A percentile compares a stretch with the other conserved stretches of the same genome.
These are phyloP conservation scores for Mycena floridula DNA, from an alignment of 768 basidiomycete genomes.

Conservation along the genomic window DNA sequence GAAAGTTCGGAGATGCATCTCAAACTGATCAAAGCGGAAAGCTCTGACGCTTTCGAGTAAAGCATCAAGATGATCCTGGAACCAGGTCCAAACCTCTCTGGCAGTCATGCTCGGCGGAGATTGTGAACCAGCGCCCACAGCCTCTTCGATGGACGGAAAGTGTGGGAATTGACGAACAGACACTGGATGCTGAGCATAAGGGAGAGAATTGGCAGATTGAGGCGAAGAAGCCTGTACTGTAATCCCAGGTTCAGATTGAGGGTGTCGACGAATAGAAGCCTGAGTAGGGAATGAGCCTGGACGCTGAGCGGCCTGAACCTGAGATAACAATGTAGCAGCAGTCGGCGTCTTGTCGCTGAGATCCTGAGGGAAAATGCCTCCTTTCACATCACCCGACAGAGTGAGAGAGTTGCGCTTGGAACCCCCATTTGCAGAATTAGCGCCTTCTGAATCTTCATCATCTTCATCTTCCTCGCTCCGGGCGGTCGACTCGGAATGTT, in stretches of 20 bases:
- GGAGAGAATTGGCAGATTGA: slow-evolving; percentile 39
- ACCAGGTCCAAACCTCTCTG: slow-evolving; percentile 87
- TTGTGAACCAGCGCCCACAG: slow-evolving; percentile 67
- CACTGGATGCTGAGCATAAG: slow-evolving; percentile 44
- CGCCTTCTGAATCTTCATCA: slow-evolving; percentile 79
- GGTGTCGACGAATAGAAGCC: slow-evolving; percentile 73
- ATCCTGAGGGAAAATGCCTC: slow-evolving; percentile 53
- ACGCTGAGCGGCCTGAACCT: slow-evolving; percentile 65
- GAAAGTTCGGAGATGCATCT: slow-evolving; percentile 80
- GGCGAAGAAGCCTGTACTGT: slow-evolving; percentile 54
- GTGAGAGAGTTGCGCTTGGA: slow-evolving; percentile 74
- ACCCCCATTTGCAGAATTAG: slow-evolving; percentile 48
- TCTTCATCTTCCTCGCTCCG: slow-evolving; percentile 79
- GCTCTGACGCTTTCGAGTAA: slow-evolving; percentile 71
- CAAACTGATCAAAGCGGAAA: slow-evolving; percentile 86
- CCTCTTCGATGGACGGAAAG: slow-evolving; percentile 85
- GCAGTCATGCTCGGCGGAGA: slow-evolving; percentile 74
- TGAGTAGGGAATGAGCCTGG: slow-evolving; percentile 61
- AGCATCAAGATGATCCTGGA: slow-evolving; percentile 84
- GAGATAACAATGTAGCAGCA: slow-evolving; percentile 67
- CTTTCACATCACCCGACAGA: slow-evolving; percentile 60
- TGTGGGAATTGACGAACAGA: slow-evolving; percentile 74
- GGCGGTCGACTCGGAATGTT: slow-evolving; percentile 53
- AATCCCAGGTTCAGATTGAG: slow-evolving; percentile 49
- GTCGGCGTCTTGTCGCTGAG: slow-evolving; percentile 84